Percentiles rank a stretch among this genome's conserved stretches.
Evolutionary conservation across 768 basidiomycete genomes (phyloP).

Genomic region (Xerocomellus dryophilus): DNA sequence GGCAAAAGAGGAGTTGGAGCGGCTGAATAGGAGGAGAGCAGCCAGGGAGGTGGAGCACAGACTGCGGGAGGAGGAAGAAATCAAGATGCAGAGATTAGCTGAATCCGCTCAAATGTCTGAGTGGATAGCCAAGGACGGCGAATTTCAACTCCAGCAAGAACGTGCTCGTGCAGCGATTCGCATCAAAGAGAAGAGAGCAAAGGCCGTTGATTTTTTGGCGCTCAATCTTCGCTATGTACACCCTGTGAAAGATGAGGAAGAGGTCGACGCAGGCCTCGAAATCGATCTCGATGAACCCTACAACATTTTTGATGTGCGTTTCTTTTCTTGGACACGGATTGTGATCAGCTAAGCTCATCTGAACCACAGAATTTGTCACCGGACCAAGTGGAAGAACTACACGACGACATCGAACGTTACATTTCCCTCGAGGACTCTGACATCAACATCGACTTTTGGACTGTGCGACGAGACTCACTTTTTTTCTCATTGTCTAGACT

Average conservation of each 20-base stretch:
- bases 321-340: background rate
- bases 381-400: conserved; percentile 88
- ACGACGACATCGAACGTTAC: conserved; percentile 92
- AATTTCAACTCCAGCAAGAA: conserved; percentile 96
- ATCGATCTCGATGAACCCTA: conserved; percentile 99
- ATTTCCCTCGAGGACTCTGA: conserved; percentile 81
- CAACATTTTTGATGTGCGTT: conserved; percentile 88
- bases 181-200: conserved; percentile 93
- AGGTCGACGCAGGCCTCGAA: conserved; percentile 88
- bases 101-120: conserved; percentile 98
- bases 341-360: background rate
- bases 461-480: conserved; percentile 47
- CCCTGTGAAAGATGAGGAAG: conserved; percentile 65
- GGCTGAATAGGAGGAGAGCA: conserved; percentile 84
- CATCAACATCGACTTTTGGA: conserved; percentile 95
- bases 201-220: conserved; percentile 97
- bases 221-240: conserved; percentile 93
- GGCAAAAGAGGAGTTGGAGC: conserved; percentile 92
- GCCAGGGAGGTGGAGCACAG: conserved; percentile 89
- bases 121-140: conserved; percentile 95
- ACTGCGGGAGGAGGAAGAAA: conserved; percentile 89
- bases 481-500: background rate
- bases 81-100: conserved; percentile 81
- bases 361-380: conserved; percentile 70
- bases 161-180: conserved; percentile 87